phyloP scores from a whole-genome alignment of 2,329 filamentous ascomycete species.

The Rhytidhysteron rufulum region DNA sequence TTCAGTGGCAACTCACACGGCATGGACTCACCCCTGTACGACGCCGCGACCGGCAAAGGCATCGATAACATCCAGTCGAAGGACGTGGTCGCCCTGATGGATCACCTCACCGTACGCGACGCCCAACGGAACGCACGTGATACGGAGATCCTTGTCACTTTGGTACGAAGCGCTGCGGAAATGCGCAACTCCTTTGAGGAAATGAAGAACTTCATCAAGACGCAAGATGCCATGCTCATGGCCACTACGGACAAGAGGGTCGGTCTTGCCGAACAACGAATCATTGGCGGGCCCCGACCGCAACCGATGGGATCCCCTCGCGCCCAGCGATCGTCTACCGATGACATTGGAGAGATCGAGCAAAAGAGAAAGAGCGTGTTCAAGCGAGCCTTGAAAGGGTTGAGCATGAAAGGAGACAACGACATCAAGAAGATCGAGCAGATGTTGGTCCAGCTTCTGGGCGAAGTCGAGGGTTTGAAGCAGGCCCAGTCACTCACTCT shows the following conservation, averaged over 20 bases:
- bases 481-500: constrained; percentile 32
- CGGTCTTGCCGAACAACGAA: constrained; percentile 76
- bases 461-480: constrained; percentile 73
- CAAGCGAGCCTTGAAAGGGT: constrained; percentile 83
- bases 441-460: constrained; percentile 78
- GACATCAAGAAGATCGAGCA: constrained; percentile 74
- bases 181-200: constrained; percentile 97
- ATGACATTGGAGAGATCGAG: constrained; percentile 54
- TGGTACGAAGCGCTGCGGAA: constrained; percentile 90
- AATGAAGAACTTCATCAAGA: constrained; percentile 85
- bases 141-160: constrained; percentile 90
- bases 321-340: constrained; percentile 48
- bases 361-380: constrained; percentile 92
- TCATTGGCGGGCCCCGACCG: constrained; percentile 81
- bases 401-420: constrained; percentile 81
- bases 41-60: constrained; percentile 79
- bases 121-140: constrained; percentile 94
- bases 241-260: constrained; percentile 83
- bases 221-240: constrained; percentile 87
- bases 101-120: constrained; percentile 95
- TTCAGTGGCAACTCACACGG: constrained; percentile 89
- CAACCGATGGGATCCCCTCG: constrained; percentile 65
- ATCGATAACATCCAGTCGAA: constrained; percentile 92
- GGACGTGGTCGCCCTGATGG: constrained; percentile 96
- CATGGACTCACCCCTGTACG: constrained; percentile 84